Percentiles rank a stretch among this genome's conserved stretches.
Conservation (phyloP, 129 eudicot species). For the Artemisia annua region DNA sequence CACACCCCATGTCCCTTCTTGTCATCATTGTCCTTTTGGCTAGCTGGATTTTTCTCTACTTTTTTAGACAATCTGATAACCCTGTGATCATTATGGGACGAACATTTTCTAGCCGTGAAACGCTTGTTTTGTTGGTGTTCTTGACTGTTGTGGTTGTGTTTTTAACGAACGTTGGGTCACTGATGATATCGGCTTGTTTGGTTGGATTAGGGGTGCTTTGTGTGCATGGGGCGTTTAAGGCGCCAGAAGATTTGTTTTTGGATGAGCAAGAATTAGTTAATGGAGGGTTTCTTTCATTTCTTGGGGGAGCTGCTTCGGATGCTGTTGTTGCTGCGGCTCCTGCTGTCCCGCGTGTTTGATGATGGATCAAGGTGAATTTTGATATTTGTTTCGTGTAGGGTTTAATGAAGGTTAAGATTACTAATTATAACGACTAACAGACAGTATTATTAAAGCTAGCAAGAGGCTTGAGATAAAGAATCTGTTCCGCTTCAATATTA, state of each 20-base stretch:
- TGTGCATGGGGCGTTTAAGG: conserved; percentile 72
- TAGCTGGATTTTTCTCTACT: conserved; percentile 72
- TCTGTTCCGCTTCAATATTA: not conserved
- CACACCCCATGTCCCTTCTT: conserved; percentile 79
- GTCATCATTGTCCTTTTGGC: conserved; percentile 61
- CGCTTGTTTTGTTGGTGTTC: conserved; percentile 53
- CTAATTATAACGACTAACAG: too few relatives aligned
- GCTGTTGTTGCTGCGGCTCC: conserved; percentile 56
- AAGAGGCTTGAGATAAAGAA: not conserved
- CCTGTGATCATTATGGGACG: conserved; percentile 61
- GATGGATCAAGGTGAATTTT: conserved; percentile 5
- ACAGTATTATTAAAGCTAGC: too few relatives aligned
- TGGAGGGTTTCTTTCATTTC: conserved; percentile 71
- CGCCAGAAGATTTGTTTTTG: conserved; percentile 72
- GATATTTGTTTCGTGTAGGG: not conserved
- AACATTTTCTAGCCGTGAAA: conserved; percentile 61
- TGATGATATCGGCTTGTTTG: conserved; percentile 63
- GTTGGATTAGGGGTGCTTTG: conserved; percentile 60
- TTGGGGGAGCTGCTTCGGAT: conserved; percentile 74
- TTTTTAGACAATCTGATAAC: conserved; percentile 64
- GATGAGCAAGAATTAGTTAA: conserved; percentile 73
- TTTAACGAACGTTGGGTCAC: conserved; percentile 66
- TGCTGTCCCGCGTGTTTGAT: conserved; percentile 51
- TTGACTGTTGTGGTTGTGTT: conserved; percentile 65
- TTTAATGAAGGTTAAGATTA: conserved; percentile 11